Base-by-base conservation (phyloP, 2,329 filamentous ascomycete species). In the Cryoendolithus antarcticus region DNA sequence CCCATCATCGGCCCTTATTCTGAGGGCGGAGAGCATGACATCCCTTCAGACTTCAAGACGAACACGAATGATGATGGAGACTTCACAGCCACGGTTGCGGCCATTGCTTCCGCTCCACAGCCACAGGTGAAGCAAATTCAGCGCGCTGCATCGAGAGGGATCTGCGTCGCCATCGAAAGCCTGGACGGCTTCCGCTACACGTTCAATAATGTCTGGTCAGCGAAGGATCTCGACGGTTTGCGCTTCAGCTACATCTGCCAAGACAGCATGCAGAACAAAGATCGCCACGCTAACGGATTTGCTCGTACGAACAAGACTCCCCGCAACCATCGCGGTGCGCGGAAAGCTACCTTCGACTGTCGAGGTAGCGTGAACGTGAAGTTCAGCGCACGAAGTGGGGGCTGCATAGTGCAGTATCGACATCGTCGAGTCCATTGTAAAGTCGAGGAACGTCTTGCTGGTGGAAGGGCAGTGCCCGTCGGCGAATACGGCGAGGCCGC, bases 191-290 rank as follows among this genome's bases (percentile, higher is more conserved):
- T 60, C 50, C 58, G 62, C 15, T 69, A 69, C 53, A 64, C 59
- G 57, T 68, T 68, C 56, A 65, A 67, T 54, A 67, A 69, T 43
- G 64, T 62, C 44, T 68, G 65, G 65, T 60, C 60, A 35, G 64
- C 63, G 45, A 58, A 54, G 34, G 53, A 66, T 30, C 63, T 65
- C 42, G 62, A 67, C 42, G 63, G 66, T 35, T 62, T 60, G 45
- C 59, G 65, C 44, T 68, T 65, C 53, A 65, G 62, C 24, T 68
- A 67, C 53, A 66, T 66, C 45, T 69, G 65, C 52, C 66, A 67
- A 48, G 65, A 69, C 54, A 66, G 62, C 48, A 56, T 68, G 51
- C 61, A 67, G 50, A 69, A 69, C 50, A 69, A 69, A 47, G 65
- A 68, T 48, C 58, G 65, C 34, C 63, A 64, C 33, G 65, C 64